These are phyloP conservation scores for Chlamydomonas incerta DNA, from an alignment of 139 green algal genomes.

Conservation along the genomic window DNA sequence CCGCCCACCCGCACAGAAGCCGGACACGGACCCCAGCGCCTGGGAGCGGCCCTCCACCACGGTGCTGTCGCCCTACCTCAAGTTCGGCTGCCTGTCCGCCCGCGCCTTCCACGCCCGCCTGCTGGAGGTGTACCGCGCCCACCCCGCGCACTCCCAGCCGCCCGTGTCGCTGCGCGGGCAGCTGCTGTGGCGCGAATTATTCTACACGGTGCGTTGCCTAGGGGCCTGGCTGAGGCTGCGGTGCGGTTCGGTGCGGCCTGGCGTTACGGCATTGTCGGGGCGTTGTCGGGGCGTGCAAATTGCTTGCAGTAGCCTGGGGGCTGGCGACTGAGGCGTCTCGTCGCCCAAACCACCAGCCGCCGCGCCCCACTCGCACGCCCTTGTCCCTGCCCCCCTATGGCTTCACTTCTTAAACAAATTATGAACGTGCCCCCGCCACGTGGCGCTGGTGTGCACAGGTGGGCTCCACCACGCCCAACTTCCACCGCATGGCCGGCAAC, in stretches of 20 bases:
- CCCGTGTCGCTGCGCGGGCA: constrained; percentile 87
- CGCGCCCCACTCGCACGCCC: no score
- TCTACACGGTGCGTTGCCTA: constrained; percentile 81
- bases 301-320: no score
- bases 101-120: constrained; percentile 52
- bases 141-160: constrained; percentile 74
- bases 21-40: constrained; percentile 84
- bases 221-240: no score
- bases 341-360: no score
- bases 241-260: no score
- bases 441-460: no score
- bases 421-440: no score
- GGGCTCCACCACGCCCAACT: constrained; percentile 80
- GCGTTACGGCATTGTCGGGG: no score
- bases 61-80: constrained; percentile 92
- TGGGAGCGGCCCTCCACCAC: constrained; percentile 86
- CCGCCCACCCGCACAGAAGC: constrained; percentile 70
- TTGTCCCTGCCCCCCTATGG: no score
- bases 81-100: constrained; percentile 72
- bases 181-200: constrained; percentile 90
- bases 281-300: no score
- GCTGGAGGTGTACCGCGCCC: constrained; percentile 47
- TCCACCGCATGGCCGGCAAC: constrained; percentile 91
- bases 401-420: no score
- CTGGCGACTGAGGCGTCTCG: no score